A percentile compares a stretch with the other conserved stretches of the same genome.
phyloP scores from a whole-genome alignment of 257 asterid genomes.

The Gentiana macrophylla region DNA sequence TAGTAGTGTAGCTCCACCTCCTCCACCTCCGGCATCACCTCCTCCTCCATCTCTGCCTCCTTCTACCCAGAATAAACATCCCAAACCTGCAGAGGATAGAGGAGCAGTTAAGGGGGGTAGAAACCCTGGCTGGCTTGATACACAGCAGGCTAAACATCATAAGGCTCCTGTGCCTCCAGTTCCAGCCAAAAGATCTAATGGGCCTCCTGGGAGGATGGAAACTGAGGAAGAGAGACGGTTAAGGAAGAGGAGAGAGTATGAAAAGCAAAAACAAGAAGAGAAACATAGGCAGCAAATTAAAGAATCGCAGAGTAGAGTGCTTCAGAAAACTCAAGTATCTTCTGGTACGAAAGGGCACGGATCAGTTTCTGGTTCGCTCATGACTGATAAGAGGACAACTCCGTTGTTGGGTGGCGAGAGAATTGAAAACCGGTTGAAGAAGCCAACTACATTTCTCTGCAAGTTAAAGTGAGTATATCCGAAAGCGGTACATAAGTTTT shows the following conservation, averaged over 20 bases:
- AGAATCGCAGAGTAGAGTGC: constrained; percentile 75
- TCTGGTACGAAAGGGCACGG: constrained; percentile 77
- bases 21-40: constrained; percentile 59
- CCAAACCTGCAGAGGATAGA: constrained; percentile 31
- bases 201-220: constrained; percentile 46
- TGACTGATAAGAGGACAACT: constrained; percentile 71
- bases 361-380: constrained; percentile 67
- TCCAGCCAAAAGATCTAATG: constrained; percentile 30
- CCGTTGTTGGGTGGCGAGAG: constrained; percentile 65
- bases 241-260: constrained; percentile 71
- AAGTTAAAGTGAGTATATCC: constrained; percentile 77
- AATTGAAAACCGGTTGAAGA: constrained; percentile 83
- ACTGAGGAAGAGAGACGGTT: constrained; percentile 89
- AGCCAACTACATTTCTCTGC: constrained; percentile 96
- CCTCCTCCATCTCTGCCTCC: constrained; percentile 34
- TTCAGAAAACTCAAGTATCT: constrained; percentile 77
- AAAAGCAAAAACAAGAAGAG: constrained; percentile 76
- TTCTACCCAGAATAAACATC: constrained; percentile 33
- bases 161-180: constrained; percentile 50
- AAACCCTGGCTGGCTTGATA: constrained; percentile 26
- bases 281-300: constrained; percentile 61
- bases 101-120: constrained; percentile 14
- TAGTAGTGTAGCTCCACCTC: constrained; percentile 48
- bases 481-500: constrained; percentile 1
- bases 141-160: constrained; percentile 30